Conservation (phyloP, 2,329 filamentous ascomycete species). For the Cladosporium sp. region DNA sequence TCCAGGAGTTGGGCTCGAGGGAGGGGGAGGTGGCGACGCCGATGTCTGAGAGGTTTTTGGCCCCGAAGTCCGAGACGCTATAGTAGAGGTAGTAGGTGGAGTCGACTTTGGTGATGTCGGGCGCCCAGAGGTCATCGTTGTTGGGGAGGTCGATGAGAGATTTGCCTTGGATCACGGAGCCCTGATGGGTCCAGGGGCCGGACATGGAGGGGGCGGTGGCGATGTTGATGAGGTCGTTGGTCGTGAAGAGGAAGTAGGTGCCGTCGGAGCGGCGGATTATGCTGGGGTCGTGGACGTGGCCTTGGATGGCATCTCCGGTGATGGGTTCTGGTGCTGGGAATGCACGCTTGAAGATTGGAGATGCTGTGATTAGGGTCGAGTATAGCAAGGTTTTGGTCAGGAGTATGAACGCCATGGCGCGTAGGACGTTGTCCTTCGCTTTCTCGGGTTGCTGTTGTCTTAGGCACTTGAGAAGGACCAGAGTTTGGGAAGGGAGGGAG, state of each 20-base stretch:
- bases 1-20: constrained; percentile 55
- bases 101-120: constrained; percentile 56
- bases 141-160: constrained; percentile 46
- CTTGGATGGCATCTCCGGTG: background rate
- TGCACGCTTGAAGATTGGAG: constrained; percentile 5
- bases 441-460: no score
- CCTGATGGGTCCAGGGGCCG: constrained; percentile 48
- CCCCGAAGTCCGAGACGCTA: constrained; percentile 57
- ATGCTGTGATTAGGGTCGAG: background rate
- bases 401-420: background rate
- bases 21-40: constrained; percentile 50
- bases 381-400: background rate
- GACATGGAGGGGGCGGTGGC: constrained; percentile 42
- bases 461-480: no score
- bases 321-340: constrained; percentile 4
- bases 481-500: no score
- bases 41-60: constrained; percentile 56
- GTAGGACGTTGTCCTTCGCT: no score
- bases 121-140: constrained; percentile 54
- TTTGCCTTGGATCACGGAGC: constrained; percentile 43
- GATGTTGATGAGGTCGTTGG: constrained; percentile 47
- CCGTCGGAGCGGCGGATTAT: constrained; percentile 33
- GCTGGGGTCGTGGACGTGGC: constrained; percentile 43
- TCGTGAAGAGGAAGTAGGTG: constrained; percentile 50
- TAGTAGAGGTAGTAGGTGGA: constrained; percentile 61